Conservation (phyloP, 1,139 yeast genomes). For the Ashbya aceris region DNA sequence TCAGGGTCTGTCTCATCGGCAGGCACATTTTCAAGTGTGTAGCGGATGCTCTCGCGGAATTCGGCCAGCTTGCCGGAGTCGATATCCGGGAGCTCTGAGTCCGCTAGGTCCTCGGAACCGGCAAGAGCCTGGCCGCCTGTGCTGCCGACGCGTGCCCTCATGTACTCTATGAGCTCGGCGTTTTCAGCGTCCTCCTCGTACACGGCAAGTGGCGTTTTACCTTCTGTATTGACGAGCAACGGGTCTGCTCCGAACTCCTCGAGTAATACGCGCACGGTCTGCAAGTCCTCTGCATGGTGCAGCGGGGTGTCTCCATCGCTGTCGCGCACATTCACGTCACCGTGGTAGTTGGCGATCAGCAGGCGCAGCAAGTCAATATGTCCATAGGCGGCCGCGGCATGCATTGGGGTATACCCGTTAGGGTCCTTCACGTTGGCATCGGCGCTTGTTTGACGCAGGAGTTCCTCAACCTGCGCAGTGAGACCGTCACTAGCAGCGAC, state of each 20-base stretch:
- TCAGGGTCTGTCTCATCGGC: constrained; percentile 35
- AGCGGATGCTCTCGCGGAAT: constrained; percentile 40
- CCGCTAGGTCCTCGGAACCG: constrained; percentile 9
- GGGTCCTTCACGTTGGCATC: constrained; percentile 73
- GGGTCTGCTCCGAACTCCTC: constrained; percentile 61
- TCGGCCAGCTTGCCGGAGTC: constrained; percentile 38
- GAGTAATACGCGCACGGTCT: constrained; percentile 54
- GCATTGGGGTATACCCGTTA: constrained; percentile 91
- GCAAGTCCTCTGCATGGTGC: constrained; percentile 74
- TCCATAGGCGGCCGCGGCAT: constrained; percentile 94
- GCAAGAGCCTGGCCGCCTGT: neutral
- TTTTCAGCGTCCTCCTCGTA: constrained; percentile 80
- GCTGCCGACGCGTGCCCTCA: constrained; percentile 39
- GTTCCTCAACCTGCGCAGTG: constrained; percentile 45
- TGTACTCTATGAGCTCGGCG: constrained; percentile 64
- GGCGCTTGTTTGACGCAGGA: constrained; percentile 35
- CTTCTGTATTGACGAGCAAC: constrained; percentile 57
- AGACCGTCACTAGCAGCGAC: constrained; percentile 88
- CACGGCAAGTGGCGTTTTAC: constrained; percentile 56
- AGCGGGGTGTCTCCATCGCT: constrained; percentile 92
- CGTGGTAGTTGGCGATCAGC: constrained; percentile 50
- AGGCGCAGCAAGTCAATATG: constrained; percentile 57
- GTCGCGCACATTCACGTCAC: constrained; percentile 75
- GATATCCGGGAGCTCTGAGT: constrained; percentile 33
- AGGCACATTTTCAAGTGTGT: constrained; percentile 42